Base-by-base conservation (phyloP, 352 stramenopile genomes). In the Chrysophaeum taylorii region DNA sequence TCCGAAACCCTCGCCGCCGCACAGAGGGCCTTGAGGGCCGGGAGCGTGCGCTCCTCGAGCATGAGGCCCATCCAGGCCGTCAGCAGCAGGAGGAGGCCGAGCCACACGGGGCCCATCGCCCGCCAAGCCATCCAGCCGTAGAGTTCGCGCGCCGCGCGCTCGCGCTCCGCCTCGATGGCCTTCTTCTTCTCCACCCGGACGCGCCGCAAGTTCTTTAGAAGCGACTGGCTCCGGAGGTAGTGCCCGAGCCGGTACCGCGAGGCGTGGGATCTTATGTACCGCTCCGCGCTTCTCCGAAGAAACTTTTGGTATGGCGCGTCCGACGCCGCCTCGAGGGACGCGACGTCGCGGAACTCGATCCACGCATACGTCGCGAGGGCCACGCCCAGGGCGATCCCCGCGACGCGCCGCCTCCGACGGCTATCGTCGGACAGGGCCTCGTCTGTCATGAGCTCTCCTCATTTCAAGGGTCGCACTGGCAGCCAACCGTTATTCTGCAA, bases 1-100 rank as follows among this genome's bases (percentile, higher is more conserved):
- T 66, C 57, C 33, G 57, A 23, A 5, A 66, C n/a, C 16, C 36
- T 31, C 57, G 57, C 57, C 2, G 57, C 57, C 33, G 2, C 5
- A 36, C 57, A 48, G 12, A 66, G 16, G 33, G 33, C 7, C 57
- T n/a, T 27, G 12, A 66, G 57, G 33, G 57, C 57, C 2, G 57
- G 57, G 33, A 66, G 57, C 57, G 57, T 66, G 18, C 57, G 57
- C 57, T 66, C 57, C 57, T 66, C 57, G 12, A 66, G 33, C 2
- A 66, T 31, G 31, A 48, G 2, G 23, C 57, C 57, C 57, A 66
- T 48, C 31, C 31, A 66, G 33, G 27, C 14, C 57, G 57, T 15
- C 33, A 45, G 5, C 33, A n/a, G 12, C 9, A 42, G 2, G 15
- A 66, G 31, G 12, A 9, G 2, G 35, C 31, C 33, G 57, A 66